Evolutionary conservation across 2,329 filamentous ascomycete genomes (phyloP).

Genomic region (Xylariaceae sp.): DNA sequence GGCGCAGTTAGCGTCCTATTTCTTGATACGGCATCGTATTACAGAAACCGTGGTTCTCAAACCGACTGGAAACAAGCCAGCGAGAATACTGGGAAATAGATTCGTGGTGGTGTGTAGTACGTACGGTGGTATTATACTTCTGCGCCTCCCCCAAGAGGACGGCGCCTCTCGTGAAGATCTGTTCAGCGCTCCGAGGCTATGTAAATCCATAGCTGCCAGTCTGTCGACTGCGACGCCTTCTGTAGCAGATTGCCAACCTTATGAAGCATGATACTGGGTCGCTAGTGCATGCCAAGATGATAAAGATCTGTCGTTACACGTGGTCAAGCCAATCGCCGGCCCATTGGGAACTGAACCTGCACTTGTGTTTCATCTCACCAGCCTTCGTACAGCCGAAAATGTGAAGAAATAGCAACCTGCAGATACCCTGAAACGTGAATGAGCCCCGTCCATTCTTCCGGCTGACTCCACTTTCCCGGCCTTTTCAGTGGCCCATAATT

Average conservation of each 20-base stretch:
- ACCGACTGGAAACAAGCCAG: constrained; percentile 19
- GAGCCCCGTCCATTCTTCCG: neutral
- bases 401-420: no score
- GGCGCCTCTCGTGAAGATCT: neutral
- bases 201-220: neutral
- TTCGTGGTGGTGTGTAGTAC: constrained; percentile 8
- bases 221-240: constrained; percentile 11
- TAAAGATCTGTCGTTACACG: neutral
- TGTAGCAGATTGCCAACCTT: constrained; percentile 11
- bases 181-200: neutral
- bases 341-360: neutral
- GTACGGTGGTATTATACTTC: constrained; percentile 3
- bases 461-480: neutral
- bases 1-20: neutral
- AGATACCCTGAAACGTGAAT: constrained; percentile 1
- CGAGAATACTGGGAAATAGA: constrained; percentile 12
- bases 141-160: constrained; percentile 1
- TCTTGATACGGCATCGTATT: constrained; percentile 10
- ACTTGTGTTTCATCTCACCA: neutral
- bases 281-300: constrained; percentile 12
- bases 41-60: constrained; percentile 7
- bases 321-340: neutral
- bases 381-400: neutral
- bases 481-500: neutral
- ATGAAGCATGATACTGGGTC: constrained; percentile 9